Percentiles rank a stretch among this genome's conserved stretches.
Conservation (phyloP, 495 filamentous ascomycete genomes). For the Choiromyces venosus region DNA sequence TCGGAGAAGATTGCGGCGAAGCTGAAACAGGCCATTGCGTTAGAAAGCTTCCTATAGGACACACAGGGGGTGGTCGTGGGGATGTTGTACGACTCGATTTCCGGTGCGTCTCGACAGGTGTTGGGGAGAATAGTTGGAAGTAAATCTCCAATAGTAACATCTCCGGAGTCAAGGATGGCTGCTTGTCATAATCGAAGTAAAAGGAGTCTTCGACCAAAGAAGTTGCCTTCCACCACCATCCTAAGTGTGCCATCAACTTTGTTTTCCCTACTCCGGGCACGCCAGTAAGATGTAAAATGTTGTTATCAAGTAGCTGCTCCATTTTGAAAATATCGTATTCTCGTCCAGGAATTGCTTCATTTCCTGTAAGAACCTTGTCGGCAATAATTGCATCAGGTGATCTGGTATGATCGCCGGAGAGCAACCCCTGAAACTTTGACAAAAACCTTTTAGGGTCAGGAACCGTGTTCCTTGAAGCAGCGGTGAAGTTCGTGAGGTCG, state of each 20-base stretch:
- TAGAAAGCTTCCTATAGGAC: neutral
- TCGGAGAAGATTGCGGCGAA: constrained; percentile 8
- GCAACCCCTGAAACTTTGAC: constrained; percentile 17
- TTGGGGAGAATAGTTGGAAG: constrained; percentile 13
- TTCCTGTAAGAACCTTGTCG: neutral
- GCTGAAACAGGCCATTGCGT: constrained; percentile 6
- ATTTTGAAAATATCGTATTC: constrained; percentile 28
- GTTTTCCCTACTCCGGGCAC: constrained; percentile 24
- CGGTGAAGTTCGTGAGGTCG: constrained; percentile 5
- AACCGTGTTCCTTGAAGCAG: neutral
- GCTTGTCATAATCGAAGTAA: constrained; percentile 29
- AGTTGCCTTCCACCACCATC: constrained; percentile 34
- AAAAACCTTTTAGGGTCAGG: constrained; percentile 12
- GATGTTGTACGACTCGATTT: constrained; percentile 7
- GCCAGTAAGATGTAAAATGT: constrained; percentile 18
- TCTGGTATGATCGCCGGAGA: neutral
- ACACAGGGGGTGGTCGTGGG: neutral
- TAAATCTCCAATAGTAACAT: constrained; percentile 26
- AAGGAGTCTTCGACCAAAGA: constrained; percentile 23
- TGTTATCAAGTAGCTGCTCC: constrained; percentile 23
- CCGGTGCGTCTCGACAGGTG: neutral
- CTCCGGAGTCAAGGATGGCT: constrained; percentile 22
- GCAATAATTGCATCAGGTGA: neutral
- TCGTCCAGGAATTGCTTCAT: constrained; percentile 14
- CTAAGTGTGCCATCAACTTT: constrained; percentile 18